Evolutionary conservation across 371 early-diverging fungal genomes (phyloP).

Genomic region (Thermomucor indicae-seudaticae): DNA sequence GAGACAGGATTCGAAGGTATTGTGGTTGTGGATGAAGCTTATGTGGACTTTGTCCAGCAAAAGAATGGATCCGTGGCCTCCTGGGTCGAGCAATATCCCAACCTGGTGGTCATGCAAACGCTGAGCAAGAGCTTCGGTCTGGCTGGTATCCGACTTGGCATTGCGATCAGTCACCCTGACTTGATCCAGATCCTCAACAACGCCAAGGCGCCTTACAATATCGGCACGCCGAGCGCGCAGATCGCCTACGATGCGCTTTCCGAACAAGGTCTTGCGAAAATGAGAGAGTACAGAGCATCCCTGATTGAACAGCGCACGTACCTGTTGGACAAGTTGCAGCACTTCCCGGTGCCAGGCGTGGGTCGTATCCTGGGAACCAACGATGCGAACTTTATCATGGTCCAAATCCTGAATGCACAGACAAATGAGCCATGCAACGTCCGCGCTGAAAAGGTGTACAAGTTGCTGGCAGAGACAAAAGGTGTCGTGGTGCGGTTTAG

Average conservation of each 20-base stretch:
- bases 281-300: conserved; percentile 53
- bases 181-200: conserved; percentile 89
- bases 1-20: conserved; percentile 65
- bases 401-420: conserved; percentile 63
- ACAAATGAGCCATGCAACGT: conserved; percentile 63
- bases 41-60: conserved; percentile 87
- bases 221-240: conserved; percentile 81
- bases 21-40: conserved; percentile 97
- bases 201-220: conserved; percentile 97
- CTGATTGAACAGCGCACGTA: conserved; percentile 62
- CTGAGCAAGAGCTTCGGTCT: conserved; percentile 96
- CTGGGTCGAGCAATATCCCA: conserved; percentile 83
- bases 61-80: conserved; percentile 66
- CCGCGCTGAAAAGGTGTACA: conserved; percentile 73
- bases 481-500: conserved; percentile 93
- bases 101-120: conserved; percentile 95
- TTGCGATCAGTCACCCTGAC: conserved; percentile 77
- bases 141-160: conserved; percentile 90
- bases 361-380: conserved; percentile 78
- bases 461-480: conserved; percentile 73
- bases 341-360: conserved; percentile 46
- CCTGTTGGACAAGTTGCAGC: conserved; percentile 55
- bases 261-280: conserved; percentile 62
- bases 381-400: conserved; percentile 94
- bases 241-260: conserved; percentile 79